Base-by-base conservation (phyloP, 495 filamentous ascomycete species). In the Xylaria grammica region DNA sequence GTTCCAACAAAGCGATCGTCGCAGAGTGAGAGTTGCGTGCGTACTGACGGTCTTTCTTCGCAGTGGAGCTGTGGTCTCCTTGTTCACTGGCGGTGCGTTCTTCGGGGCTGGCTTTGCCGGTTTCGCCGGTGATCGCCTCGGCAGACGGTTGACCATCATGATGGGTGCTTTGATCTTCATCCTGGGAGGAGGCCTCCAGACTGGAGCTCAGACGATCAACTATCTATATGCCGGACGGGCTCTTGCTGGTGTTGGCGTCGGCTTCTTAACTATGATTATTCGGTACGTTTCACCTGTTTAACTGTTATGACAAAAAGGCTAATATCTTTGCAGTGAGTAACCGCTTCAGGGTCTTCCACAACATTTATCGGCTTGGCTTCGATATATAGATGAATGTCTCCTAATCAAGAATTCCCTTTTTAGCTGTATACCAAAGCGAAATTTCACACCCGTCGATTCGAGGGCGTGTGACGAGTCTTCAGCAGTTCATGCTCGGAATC, bases 1-100 rank as follows among this genome's bases (percentile, higher is more conserved):
- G 11, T 36, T 36, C n/a, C n/a, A n/a, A 36, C 11, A 36, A 36
- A 36, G 32, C 32, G 32, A 36, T 36, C 11, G n/a, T n/a, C n/a
- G n/a, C n/a, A n/a, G n/a, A 36, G 32, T 11, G 11, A 5, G 11
- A 4, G 32, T 5, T 36, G 32, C n/a, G 19, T 7, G 10, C 20
- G 2, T 50, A 20, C 45, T 69, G 29, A 68, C 53, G 26, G 40
- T 11, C 19, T n/a, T 46, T 19, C 29, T 36, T 27, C 19, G 1
- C 60, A 89, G 85, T 50, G 88, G 88, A 55, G 78, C 88, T 36
- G 88, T 91, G 0, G 88, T 91, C 17, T 87, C 87, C 0, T 75
- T 91, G 49, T 91, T 91, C 74, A 91, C 88, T 0, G 88, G 88
- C 53, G 80, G 87, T 36, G 82, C 81, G 6, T 85, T 85, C 76